Conservation (phyloP, 2,329 filamentous ascomycete species). For the Cladosporium velox region DNA sequence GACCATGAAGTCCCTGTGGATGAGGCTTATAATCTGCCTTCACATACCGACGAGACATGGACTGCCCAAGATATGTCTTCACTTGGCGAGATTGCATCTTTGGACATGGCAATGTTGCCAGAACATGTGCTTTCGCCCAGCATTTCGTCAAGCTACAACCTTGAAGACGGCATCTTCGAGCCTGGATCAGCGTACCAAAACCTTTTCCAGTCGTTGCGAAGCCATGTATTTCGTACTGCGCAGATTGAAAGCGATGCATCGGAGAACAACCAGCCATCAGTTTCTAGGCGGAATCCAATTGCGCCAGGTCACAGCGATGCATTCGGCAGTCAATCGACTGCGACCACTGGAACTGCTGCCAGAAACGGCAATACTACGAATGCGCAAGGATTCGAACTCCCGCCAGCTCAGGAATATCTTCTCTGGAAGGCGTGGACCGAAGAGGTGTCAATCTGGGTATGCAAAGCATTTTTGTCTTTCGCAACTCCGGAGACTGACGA, state of each 20-base stretch:
- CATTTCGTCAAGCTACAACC: slow-evolving; percentile 7
- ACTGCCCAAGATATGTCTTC: background rate
- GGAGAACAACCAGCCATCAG: background rate
- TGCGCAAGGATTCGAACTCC: slow-evolving; percentile 22
- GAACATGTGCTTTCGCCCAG: slow-evolving; percentile 6
- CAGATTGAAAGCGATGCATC: slow-evolving; percentile 6
- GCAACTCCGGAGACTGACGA: background rate
- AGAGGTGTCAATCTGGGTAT: slow-evolving; percentile 50
- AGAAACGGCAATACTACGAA: slow-evolving; percentile 21
- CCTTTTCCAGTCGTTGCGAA: slow-evolving; percentile 22
- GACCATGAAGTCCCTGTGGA: background rate
- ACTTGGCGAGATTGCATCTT: background rate
- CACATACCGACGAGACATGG: background rate
- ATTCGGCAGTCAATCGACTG: background rate
- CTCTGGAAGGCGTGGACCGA: slow-evolving; percentile 46
- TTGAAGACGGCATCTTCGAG: slow-evolving; percentile 25
- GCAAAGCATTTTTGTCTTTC: background rate
- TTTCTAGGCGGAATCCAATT: background rate
- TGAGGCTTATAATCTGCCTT: background rate
- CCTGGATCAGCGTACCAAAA: slow-evolving; percentile 24
- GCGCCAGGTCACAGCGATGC: background rate
- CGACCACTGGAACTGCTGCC: background rate
- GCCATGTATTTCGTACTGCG: slow-evolving; percentile 22
- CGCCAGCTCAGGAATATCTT: slow-evolving; percentile 22
- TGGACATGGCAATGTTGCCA: background rate